phyloP scores from a whole-genome alignment of 495 filamentous ascomycete genomes.

The Gamarada debralockiae region DNA sequence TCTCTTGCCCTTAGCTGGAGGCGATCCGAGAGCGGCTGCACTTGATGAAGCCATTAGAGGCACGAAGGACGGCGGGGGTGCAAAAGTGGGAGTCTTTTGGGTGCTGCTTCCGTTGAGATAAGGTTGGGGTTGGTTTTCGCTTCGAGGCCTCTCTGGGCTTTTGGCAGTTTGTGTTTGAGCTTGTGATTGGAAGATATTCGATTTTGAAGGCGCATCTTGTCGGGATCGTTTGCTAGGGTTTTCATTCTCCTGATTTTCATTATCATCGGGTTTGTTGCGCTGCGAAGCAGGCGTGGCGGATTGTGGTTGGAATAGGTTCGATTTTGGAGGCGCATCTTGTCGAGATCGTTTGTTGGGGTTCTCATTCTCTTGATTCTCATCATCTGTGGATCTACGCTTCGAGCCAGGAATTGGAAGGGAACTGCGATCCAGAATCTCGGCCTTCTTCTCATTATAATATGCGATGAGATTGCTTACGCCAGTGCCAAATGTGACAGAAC shows the following conservation, averaged over 20 bases:
- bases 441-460: constrained; percentile 17
- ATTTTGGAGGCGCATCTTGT: neutral
- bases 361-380: constrained; percentile 14
- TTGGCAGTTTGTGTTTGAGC: neutral
- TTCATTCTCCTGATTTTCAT: constrained; percentile 14
- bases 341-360: constrained; percentile 12
- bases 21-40: too few species aligned
- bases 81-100: neutral
- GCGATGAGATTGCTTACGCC: constrained; percentile 11
- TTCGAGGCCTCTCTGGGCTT: neutral
- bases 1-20: constrained; percentile 22
- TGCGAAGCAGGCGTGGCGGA: neutral
- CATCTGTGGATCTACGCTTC: constrained; percentile 4
- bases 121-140: neutral
- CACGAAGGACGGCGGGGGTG: neutral
- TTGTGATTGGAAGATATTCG: too few species aligned
- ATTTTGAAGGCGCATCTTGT: neutral
- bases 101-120: neutral
- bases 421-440: constrained; percentile 10
- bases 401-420: neutral
- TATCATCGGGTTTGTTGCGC: neutral
- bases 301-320: neutral
- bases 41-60: neutral
- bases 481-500: neutral
- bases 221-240: constrained; percentile 12